phyloP scores from a whole-genome alignment of 371 early-diverging fungal genomes.

The Mucor saturninus region DNA sequence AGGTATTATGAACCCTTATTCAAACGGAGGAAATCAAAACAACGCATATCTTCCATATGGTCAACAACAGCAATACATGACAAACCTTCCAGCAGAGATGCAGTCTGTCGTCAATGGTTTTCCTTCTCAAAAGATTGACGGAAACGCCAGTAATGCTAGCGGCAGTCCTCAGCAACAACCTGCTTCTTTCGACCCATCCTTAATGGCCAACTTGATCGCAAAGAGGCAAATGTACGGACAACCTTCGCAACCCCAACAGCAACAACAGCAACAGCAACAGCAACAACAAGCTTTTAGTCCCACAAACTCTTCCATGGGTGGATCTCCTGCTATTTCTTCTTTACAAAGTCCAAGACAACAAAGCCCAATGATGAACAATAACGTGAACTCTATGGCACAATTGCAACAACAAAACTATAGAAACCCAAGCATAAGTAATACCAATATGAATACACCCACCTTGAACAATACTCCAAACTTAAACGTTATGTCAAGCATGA shows the following conservation, averaged over 20 bases:
- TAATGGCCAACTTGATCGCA: constrained; percentile 27
- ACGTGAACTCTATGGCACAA: constrained; percentile 3
- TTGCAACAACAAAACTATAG: constrained; percentile 14
- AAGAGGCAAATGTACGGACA: constrained; percentile 30
- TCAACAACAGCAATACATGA: constrained; percentile 30
- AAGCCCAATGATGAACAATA: constrained; percentile 23
- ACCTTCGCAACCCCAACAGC: constrained; percentile 14
- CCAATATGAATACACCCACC: constrained; percentile 7
- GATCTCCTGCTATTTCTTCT: constrained; percentile 20
- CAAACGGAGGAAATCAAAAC: constrained; percentile 30
- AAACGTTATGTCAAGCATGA: neutral
- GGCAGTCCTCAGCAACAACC: constrained; percentile 26
- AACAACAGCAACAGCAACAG: constrained; percentile 6
- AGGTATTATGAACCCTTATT: constrained; percentile 40
- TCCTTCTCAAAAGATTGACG: constrained; percentile 14
- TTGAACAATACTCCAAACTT: neutral
- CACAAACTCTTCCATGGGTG: constrained; percentile 15
- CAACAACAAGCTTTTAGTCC: constrained; percentile 8
- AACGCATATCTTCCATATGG: constrained; percentile 41
- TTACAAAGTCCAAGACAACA: constrained; percentile 17
- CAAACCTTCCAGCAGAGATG: constrained; percentile 41
- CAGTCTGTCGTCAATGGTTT: constrained; percentile 16
- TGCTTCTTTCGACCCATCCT: constrained; percentile 20
- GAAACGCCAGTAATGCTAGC: constrained; percentile 8
- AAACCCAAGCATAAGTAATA: constrained; percentile 10